Evolutionary conservation across 225 moss, liverwort and hornwort genomes (phyloP).

Genomic region (Physcomitrium patens): DNA sequence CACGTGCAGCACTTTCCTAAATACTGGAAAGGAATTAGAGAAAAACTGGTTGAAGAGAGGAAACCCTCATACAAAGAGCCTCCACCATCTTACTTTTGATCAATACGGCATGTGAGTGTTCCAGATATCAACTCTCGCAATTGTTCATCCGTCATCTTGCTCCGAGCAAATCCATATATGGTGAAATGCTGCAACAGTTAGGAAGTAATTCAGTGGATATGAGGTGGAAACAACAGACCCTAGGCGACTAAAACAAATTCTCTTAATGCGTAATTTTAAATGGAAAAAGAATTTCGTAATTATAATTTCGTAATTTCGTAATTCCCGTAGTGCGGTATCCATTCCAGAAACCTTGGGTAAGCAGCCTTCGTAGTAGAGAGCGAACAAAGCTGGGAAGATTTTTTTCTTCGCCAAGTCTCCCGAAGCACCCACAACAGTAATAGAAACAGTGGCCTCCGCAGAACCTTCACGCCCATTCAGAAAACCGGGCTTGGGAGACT

Average conservation of each 20-base stretch:
- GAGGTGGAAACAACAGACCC: neutral
- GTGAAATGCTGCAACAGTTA: slow-evolving; percentile 69
- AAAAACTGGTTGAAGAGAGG: too few relatives aligned
- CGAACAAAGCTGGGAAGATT: slow-evolving; percentile 96
- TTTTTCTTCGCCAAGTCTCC: slow-evolving; percentile 97
- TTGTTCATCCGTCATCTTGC: slow-evolving; percentile 68
- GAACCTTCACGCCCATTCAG: slow-evolving; percentile 41
- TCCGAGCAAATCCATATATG: slow-evolving; percentile 66
- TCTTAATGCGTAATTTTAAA: neutral
- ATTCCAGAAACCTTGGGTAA: slow-evolving; percentile 70
- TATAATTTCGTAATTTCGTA: neutral
- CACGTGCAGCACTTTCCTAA: too few relatives aligned
- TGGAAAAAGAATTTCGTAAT: neutral
- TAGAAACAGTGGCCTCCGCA: slow-evolving; percentile 70
- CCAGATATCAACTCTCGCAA: slow-evolving; percentile 61
- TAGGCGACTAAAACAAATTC: neutral
- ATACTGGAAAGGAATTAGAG: too few relatives aligned
- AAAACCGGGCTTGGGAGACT: slow-evolving; percentile 29
- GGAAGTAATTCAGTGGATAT: neutral
- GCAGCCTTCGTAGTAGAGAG: slow-evolving; percentile 91
- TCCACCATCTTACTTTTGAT: slow-evolving; percentile 51
- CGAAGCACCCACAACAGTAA: slow-evolving; percentile 93
- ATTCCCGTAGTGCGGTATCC: too few relatives aligned
- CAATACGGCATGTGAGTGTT: slow-evolving; percentile 75
- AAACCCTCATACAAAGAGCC: too few relatives aligned